These are phyloP conservation scores for Candida pseudofarinosa DNA, from an alignment of 805 yeast species.

Conservation along the genomic window DNA sequence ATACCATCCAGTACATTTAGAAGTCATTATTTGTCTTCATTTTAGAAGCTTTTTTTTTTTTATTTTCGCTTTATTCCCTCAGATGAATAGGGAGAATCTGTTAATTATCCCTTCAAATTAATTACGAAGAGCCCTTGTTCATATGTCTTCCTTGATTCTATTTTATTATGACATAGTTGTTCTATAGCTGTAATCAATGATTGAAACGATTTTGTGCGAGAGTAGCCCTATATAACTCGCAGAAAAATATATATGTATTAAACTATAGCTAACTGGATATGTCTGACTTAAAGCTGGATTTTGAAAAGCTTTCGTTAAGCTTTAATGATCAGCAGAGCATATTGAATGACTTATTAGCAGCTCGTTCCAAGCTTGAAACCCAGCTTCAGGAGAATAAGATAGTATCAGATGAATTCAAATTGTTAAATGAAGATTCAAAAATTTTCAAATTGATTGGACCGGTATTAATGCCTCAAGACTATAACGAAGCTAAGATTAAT, in stretches of 20 bases:
- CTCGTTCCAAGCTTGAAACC: constrained; percentile 86
- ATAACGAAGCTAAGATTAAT: constrained; percentile 73
- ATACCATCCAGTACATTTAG: too few relatives aligned
- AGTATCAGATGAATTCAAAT: constrained; percentile 74
- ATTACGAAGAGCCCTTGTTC: too few relatives aligned
- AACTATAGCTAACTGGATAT: constrained; percentile 7
- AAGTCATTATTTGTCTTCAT: too few relatives aligned
- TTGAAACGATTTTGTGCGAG: not conserved
- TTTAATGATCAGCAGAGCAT: constrained; percentile 44
- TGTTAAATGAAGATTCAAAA: constrained; percentile 62
- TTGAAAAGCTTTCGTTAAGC: constrained; percentile 42
- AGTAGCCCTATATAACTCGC: too few relatives aligned
- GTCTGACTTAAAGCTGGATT: constrained; percentile 29
- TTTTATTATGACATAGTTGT: not conserved
- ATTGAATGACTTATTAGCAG: constrained; percentile 52
- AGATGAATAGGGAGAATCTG: not conserved
- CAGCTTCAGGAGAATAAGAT: constrained; percentile 92
- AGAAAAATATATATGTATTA: too few relatives aligned
- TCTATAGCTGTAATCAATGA: not conserved
- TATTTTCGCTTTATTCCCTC: not conserved
- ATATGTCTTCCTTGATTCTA: too few relatives aligned
- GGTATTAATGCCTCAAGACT: constrained; percentile 85
- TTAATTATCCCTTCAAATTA: too few relatives aligned
- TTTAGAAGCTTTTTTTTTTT: too few relatives aligned
- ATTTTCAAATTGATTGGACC: constrained; percentile 91